These are phyloP conservation scores for Syzygium aqueum DNA, from an alignment of 345 rosid genomes.

Conservation along the genomic window DNA sequence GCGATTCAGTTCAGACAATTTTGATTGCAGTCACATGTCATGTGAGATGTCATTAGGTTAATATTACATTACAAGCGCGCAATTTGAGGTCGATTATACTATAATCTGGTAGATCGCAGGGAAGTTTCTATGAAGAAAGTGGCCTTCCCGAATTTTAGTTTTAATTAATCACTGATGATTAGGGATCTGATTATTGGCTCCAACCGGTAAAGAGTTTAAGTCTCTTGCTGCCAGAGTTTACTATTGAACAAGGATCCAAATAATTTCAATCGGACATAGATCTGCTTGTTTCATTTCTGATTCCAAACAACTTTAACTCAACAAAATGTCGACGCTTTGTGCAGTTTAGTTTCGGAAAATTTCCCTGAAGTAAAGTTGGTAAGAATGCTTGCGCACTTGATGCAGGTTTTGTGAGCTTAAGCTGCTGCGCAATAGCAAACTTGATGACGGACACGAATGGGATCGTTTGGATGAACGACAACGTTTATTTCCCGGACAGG, in stretches of 20 bases:
- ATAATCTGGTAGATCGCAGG: neutral
- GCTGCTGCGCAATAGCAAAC: slow-evolving; percentile 33
- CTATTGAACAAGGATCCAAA: neutral
- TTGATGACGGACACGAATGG: slow-evolving; percentile 9
- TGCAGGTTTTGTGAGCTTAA: slow-evolving; percentile 52
- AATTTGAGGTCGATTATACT: neutral
- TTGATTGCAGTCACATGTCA: neutral
- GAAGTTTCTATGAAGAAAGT: neutral
- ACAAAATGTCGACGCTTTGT: neutral
- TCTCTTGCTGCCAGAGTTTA: neutral
- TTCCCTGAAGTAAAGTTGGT: neutral
- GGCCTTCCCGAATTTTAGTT: neutral
- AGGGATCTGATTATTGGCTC: neutral
- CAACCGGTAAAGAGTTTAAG: neutral
- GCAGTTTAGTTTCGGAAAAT: neutral
- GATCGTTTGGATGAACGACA: slow-evolving; percentile 32
- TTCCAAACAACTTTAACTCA: neutral
- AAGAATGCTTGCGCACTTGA: neutral
- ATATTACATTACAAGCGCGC: neutral
- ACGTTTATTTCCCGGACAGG: slow-evolving; percentile 21
- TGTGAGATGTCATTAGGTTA: neutral
- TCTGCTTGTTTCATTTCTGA: neutral
- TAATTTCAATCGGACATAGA: neutral
- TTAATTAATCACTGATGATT: neutral
- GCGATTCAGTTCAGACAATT: neutral